phyloP scores from a whole-genome alignment of 2,329 filamentous ascomycete genomes.

The Cytospora paraplurivora region DNA sequence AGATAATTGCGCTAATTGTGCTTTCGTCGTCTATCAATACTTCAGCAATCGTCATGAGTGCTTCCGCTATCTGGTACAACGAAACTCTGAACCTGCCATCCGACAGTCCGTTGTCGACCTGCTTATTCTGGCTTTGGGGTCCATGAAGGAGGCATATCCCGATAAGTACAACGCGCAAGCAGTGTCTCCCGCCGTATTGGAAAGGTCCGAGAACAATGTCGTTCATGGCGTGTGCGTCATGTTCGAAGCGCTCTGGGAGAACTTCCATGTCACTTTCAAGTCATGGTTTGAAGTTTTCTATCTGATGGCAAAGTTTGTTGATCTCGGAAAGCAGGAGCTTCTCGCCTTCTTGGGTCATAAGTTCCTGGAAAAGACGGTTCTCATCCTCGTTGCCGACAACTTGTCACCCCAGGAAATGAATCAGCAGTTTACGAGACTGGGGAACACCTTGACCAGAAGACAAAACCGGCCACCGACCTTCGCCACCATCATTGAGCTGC shows the following conservation, averaged over 20 bases:
- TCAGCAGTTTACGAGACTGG: conserved; percentile 57
- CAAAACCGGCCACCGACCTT: conserved; percentile 56
- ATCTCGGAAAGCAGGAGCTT: conserved; percentile 61
- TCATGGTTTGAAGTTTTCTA: conserved; percentile 79
- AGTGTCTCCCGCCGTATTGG: background rate
- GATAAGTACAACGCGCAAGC: conserved; percentile 46
- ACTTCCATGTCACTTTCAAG: conserved; percentile 62
- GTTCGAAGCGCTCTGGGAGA: conserved; percentile 60
- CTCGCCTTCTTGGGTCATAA: conserved; percentile 60
- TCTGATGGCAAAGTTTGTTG: conserved; percentile 67
- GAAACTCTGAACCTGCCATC: conserved; percentile 58
- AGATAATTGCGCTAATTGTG: conserved; percentile 55
- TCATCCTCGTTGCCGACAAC: conserved; percentile 62
- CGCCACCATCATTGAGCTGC: conserved; percentile 49
- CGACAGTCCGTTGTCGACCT: conserved; percentile 54
- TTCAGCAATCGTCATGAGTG: conserved; percentile 56
- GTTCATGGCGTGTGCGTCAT: conserved; percentile 47
- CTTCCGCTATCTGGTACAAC: conserved; percentile 66
- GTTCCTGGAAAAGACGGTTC: conserved; percentile 60
- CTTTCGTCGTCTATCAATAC: conserved; percentile 63
- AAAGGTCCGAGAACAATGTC: conserved; percentile 40
- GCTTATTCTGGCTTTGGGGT: conserved; percentile 54
- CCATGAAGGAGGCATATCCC: conserved; percentile 53
- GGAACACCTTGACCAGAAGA: conserved; percentile 54
- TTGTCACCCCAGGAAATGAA: conserved; percentile 48